A percentile compares a stretch with the other conserved stretches of the same genome.
phyloP scores from a whole-genome alignment of 345 rosid genomes.

The Bretschneidera sinensis region DNA sequence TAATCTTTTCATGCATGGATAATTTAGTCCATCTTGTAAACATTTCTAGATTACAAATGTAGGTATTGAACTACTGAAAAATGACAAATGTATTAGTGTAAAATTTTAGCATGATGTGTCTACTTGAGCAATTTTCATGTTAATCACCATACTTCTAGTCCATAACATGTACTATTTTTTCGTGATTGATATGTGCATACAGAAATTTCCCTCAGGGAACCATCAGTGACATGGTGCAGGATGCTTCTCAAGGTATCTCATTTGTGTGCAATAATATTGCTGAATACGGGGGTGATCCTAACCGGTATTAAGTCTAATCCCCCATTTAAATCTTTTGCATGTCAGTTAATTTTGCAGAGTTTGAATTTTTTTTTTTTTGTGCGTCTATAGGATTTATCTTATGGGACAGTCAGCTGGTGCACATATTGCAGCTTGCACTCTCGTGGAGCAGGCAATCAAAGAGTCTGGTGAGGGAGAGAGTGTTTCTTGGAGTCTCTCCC shows the following conservation, averaged over 20 bases:
- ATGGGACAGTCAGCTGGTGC: constrained; percentile 99
- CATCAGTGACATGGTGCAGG: constrained; percentile 84
- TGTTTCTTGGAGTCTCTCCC: constrained; percentile 79
- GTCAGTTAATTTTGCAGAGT: neutral
- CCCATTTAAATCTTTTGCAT: constrained; percentile 6
- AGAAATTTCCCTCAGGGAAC: constrained; percentile 98
- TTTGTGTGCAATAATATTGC: constrained; percentile 74
- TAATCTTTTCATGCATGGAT: neutral
- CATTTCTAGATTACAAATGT: neutral
- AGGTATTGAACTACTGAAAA: neutral
- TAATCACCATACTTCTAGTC: neutral
- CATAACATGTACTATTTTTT: neutral
- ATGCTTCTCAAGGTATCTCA: constrained; percentile 90
- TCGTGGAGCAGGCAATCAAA: constrained; percentile 88
- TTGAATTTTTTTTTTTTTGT: constrained; percentile 8
- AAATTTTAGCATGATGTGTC: neutral
- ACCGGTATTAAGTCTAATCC: constrained; percentile 40
- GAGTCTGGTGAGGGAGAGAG: constrained; percentile 71
- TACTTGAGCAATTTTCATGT: neutral
- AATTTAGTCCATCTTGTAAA: neutral
- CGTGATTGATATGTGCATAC: constrained; percentile 20
- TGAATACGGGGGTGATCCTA: constrained; percentile 90
- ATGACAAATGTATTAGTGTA: too few relatives aligned
- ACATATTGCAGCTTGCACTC: constrained; percentile 86
- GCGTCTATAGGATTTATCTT: constrained; percentile 58